A percentile compares a stretch with the other conserved stretches of the same genome.
Evolutionary conservation across 768 basidiomycete genomes (phyloP).

Genomic region (Boletus reticulatus): DNA sequence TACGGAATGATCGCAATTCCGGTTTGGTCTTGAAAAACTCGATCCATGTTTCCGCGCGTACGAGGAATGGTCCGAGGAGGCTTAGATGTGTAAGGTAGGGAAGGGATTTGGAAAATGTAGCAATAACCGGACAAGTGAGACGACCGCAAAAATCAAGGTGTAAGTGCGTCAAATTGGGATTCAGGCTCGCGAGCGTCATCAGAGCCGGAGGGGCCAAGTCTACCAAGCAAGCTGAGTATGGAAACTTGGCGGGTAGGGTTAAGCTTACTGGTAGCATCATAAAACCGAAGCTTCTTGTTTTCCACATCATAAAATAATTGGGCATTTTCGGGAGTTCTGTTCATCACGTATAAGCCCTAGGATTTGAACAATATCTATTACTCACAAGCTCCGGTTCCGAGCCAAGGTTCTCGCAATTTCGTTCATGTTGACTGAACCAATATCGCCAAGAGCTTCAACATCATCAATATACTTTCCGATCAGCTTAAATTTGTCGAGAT

Average conservation of each 20-base stretch:
- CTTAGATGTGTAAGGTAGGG: slow-evolving; percentile 67
- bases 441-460: slow-evolving; percentile 85
- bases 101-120: slow-evolving; percentile 59
- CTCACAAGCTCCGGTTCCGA: slow-evolving; percentile 79
- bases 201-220: slow-evolving; percentile 70
- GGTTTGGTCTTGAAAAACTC: slow-evolving; percentile 67
- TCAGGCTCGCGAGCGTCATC: slow-evolving; percentile 69
- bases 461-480: slow-evolving; percentile 86
- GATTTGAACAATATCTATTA: slow-evolving; percentile 14
- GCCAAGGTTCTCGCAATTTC: slow-evolving; percentile 80
- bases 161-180: slow-evolving; percentile 77
- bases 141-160: slow-evolving; percentile 87
- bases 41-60: slow-evolving; percentile 71
- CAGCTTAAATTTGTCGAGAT: slow-evolving; percentile 43
- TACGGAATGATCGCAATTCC: slow-evolving; percentile 65
- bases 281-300: slow-evolving; percentile 68
- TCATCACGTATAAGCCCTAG: neutral
- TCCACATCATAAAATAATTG: slow-evolving; percentile 78
- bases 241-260: neutral
- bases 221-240: slow-evolving; percentile 29
- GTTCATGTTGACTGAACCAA: slow-evolving; percentile 81
- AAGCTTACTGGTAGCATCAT: slow-evolving; percentile 87
- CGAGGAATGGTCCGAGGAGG: slow-evolving; percentile 87
- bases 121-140: slow-evolving; percentile 60
- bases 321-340: slow-evolving; percentile 75